A percentile compares a stretch with the other conserved stretches of the same genome.
These are phyloP conservation scores for Lichtheimia corymbifera DNA, from an alignment of 371 early-diverging fungal species.

Conservation along the genomic window DNA sequence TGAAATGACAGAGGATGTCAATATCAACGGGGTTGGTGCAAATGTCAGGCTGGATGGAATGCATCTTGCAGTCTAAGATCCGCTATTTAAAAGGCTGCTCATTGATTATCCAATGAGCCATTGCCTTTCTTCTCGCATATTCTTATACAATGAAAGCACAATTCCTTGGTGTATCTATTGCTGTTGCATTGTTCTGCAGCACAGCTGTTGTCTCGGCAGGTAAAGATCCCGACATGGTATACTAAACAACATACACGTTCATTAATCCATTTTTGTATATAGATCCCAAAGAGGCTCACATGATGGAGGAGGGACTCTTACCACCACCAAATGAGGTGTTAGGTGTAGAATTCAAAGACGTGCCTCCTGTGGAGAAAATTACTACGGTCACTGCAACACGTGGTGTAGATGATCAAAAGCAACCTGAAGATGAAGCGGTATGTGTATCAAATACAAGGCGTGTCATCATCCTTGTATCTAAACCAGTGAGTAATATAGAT, in stretches of 20 bases:
- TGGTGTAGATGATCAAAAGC: neutral
- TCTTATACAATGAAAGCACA: neutral
- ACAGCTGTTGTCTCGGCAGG: neutral
- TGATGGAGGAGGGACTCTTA: neutral
- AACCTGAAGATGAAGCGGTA: no score
- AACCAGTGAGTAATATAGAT: neutral
- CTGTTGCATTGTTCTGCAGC: neutral
- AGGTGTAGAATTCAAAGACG: neutral
- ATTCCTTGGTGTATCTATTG: neutral
- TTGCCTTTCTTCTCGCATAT: neutral
- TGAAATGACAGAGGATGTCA: neutral
- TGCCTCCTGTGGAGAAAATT: neutral
- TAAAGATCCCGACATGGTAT: neutral
- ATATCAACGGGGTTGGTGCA: neutral
- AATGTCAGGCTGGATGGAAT: no score
- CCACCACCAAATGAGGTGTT: neutral
- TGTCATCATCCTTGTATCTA: no score
- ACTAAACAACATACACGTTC: neutral
- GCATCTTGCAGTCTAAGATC: neutral
- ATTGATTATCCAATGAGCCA: neutral
- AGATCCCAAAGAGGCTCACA: neutral
- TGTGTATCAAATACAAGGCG: no score
- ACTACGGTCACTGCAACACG: neutral
- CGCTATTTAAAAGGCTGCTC: neutral
- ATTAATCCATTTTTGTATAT: neutral